Conservation (phyloP, 495 filamentous ascomycete genomes). For the Xylaria bambusicola region DNA sequence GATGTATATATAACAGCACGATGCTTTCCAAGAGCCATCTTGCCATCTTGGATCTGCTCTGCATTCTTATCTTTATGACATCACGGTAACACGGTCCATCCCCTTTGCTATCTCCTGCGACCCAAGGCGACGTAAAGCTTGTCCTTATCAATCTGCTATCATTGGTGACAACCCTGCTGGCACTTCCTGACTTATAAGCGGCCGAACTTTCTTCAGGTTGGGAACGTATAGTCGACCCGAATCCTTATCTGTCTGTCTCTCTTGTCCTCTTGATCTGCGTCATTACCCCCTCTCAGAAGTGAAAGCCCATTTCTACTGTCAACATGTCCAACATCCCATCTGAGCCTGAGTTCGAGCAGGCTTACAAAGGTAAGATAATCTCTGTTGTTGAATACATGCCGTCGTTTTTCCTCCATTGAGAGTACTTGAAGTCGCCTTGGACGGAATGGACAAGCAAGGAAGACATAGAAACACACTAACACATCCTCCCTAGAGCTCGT, state of each 20-base stretch:
- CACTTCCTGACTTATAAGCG: conserved; percentile 5
- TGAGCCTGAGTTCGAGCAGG: conserved; percentile 99
- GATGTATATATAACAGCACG: conserved; percentile 4
- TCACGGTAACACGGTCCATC: background rate
- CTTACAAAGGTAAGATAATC: conserved; percentile 79
- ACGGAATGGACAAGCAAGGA: no score
- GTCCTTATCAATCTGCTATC: conserved; percentile 1
- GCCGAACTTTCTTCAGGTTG: background rate
- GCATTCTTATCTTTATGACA: background rate
- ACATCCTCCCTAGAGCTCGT: conserved; percentile 68
- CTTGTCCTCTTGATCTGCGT: background rate
- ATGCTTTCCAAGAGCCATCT: background rate
- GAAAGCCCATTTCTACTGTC: background rate
- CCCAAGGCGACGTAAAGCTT: background rate
- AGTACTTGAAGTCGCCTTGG: no score
- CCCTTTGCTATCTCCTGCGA: background rate
- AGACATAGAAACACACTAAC: background rate
- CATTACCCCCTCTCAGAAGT: background rate
- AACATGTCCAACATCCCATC: conserved; percentile 80
- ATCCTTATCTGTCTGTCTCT: background rate
- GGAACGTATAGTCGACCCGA: background rate
- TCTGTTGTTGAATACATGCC: background rate
- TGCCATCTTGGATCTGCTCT: background rate
- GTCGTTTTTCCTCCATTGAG: background rate
- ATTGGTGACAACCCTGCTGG: background rate